These are phyloP conservation scores for Echeveria elegans DNA, from an alignment of 164 flowering plant species.

Conservation along the genomic window DNA sequence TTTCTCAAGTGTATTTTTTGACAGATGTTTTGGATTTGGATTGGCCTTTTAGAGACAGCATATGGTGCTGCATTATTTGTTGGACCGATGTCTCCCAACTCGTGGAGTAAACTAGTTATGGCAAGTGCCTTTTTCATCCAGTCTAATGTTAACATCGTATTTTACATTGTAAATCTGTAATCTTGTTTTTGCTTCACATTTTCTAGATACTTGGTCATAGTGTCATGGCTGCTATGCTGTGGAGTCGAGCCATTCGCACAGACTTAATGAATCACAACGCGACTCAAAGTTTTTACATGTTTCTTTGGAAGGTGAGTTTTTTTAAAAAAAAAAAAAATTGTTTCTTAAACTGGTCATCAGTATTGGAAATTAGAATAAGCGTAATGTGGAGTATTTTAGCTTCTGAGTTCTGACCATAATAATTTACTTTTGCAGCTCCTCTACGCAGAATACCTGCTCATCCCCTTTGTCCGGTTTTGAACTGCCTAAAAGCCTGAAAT, in stretches of 20 bases:
- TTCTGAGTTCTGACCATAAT: too few species aligned
- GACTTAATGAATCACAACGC: slow-evolving; percentile 55
- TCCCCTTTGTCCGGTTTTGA: too few species aligned
- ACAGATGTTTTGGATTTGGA: slow-evolving; percentile 81
- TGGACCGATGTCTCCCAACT: slow-evolving; percentile 45
- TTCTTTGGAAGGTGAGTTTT: slow-evolving; percentile 94
- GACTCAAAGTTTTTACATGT: slow-evolving; percentile 82
- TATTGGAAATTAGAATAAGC: too few species aligned
- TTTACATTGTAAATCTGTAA: too few species aligned
- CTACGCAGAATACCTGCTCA: too few species aligned
- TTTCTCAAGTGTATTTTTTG: not conserved
- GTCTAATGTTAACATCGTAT: too few species aligned
- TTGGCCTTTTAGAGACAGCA: slow-evolving; percentile 61
- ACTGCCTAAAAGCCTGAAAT: too few species aligned
- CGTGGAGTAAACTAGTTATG: slow-evolving; percentile 56
- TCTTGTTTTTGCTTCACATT: too few species aligned
- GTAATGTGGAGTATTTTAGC: too few species aligned
- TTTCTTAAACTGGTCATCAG: too few species aligned
- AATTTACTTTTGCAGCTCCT: too few species aligned
- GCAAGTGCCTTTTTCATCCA: slow-evolving; percentile 19
- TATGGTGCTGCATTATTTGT: slow-evolving; percentile 51
- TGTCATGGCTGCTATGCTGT: slow-evolving; percentile 43
- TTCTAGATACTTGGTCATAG: slow-evolving; percentile 10
- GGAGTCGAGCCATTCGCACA: slow-evolving; percentile 55
- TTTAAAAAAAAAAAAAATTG: too few species aligned